Evolutionary conservation across 495 filamentous ascomycete genomes (phyloP).

Genomic region (Neurospora sp.): DNA sequence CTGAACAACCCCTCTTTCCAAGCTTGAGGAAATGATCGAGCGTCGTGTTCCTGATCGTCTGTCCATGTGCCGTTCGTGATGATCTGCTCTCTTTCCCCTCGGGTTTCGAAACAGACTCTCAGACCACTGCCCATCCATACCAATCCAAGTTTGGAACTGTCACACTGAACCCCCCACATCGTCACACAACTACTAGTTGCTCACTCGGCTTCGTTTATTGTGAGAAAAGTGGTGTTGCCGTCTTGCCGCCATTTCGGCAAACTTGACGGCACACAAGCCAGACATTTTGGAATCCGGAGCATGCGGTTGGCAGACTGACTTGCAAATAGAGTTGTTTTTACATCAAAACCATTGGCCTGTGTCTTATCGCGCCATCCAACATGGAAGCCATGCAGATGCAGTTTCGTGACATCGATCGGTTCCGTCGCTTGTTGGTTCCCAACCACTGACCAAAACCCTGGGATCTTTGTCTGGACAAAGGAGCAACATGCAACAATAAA

Average conservation of each 20-base stretch:
- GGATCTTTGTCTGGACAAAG: not conserved
- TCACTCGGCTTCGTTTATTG: not conserved
- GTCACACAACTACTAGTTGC: not conserved
- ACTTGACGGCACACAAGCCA: not conserved
- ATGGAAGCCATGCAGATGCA: constrained; percentile 5
- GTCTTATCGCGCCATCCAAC: constrained; percentile 15
- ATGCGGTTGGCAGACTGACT: constrained; percentile 6
- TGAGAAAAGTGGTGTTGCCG: not conserved
- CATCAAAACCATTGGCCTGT: constrained; percentile 3
- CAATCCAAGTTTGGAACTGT: not conserved
- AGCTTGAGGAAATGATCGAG: not conserved
- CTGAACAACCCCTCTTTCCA: not conserved
- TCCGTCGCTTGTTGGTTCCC: constrained; percentile 8
- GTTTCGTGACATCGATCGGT: constrained; percentile 8
- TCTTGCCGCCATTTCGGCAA: not conserved
- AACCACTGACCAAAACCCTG: constrained; percentile 9
- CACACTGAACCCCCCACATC: not conserved
- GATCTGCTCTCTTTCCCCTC: not conserved
- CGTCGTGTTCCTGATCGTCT: not conserved
- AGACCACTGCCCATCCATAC: not conserved
- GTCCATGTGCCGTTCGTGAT: not conserved
- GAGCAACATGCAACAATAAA: constrained; percentile 1
- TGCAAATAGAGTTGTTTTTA: not conserved
- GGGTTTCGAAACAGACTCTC: not conserved
- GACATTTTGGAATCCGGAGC: not conserved